These are phyloP conservation scores for Stagonosporopsis vannaccii DNA, from an alignment of 2,329 filamentous ascomycete genomes.

Conservation along the genomic window DNA sequence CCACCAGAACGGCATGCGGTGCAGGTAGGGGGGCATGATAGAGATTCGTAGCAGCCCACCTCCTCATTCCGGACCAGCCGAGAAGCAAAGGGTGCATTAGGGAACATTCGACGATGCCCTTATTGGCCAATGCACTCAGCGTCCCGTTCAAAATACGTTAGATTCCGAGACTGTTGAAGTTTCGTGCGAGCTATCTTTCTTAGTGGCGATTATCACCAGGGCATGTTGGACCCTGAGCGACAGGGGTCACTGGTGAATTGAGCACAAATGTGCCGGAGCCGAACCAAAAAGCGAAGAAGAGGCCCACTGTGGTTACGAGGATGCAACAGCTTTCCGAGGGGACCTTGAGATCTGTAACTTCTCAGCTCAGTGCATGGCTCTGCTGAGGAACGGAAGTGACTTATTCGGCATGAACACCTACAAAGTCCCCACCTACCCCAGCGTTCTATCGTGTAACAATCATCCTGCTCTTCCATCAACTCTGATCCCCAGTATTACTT, in stretches of 20 bases:
- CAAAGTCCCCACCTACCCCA: background rate
- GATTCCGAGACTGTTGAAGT: constrained; percentile 1
- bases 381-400: background rate
- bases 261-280: constrained; percentile 8
- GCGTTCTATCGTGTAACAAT: constrained; percentile 5
- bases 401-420: background rate
- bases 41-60: background rate
- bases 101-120: background rate
- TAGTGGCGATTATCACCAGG: constrained; percentile 22
- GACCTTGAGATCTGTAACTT: background rate
- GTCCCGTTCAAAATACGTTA: background rate
- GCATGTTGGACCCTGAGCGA: constrained; percentile 14
- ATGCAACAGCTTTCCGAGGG: background rate
- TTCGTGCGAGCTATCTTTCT: constrained; percentile 7
- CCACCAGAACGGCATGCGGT: constrained; percentile 10
- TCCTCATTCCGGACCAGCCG: constrained; percentile 9
- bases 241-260: constrained; percentile 8
- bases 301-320: background rate
- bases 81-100: background rate
- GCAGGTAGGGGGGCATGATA: background rate
- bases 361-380: background rate
- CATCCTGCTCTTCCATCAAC: background rate
- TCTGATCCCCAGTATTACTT: constrained; percentile 8
- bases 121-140: background rate
- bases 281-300: background rate